Conservation (phyloP, 1,284 basidiomycete genomes). For the Moesziomyces sp. region DNA sequence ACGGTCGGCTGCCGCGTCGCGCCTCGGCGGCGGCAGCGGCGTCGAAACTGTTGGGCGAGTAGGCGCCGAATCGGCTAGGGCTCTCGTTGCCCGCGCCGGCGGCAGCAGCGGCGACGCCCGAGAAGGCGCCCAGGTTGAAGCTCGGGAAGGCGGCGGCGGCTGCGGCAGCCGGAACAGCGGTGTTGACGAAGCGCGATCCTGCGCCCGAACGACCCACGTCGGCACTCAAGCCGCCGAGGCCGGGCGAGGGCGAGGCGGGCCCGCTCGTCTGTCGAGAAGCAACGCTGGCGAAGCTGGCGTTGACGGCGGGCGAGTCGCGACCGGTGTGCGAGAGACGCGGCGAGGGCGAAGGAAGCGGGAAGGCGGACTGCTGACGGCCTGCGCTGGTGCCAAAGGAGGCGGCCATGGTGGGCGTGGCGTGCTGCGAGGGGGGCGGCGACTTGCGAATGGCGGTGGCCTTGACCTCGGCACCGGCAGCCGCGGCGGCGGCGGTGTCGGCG, state of each 20-base stretch:
- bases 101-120: slow-evolving; percentile 17
- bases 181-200: slow-evolving; percentile 51
- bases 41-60: slow-evolving; percentile 47
- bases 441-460: slow-evolving; percentile 27
- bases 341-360: slow-evolving; percentile 43
- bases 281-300: slow-evolving; percentile 29
- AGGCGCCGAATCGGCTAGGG: slow-evolving; percentile 50
- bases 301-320: slow-evolving; percentile 43
- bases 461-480: slow-evolving; percentile 13
- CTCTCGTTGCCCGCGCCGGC: slow-evolving; percentile 36
- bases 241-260: slow-evolving; percentile 36
- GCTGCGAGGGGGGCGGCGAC: slow-evolving; percentile 72
- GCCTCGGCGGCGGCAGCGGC: slow-evolving; percentile 18
- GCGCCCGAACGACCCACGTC: slow-evolving; percentile 32
- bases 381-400: slow-evolving; percentile 40
- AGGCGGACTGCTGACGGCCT: slow-evolving; percentile 28
- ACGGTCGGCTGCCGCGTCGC: slow-evolving; percentile 42
- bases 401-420: slow-evolving; percentile 39
- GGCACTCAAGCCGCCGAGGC: slow-evolving; percentile 28
- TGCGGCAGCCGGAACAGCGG: slow-evolving; percentile 27
- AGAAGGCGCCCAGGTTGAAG: slow-evolving; percentile 49
- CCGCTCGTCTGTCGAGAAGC: slow-evolving; percentile 42
- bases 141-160: slow-evolving; percentile 34
- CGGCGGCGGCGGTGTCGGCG: slow-evolving; percentile 4
- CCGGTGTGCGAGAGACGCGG: slow-evolving; percentile 41